phyloP scores from a whole-genome alignment of 495 filamentous ascomycete genomes.

The Monascus purpureus region DNA sequence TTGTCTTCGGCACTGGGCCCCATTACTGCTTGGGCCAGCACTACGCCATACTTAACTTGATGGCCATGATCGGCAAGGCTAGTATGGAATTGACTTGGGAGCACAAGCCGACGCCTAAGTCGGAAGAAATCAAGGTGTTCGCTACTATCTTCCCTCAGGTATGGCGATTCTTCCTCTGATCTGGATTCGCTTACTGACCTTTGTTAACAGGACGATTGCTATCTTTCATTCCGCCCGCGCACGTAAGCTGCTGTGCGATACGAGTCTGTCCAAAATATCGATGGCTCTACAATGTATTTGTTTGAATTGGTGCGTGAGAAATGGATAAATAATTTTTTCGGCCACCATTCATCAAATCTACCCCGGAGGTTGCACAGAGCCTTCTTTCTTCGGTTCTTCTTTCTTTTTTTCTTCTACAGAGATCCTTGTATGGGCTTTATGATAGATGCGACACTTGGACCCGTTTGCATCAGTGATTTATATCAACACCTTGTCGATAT shows the following conservation, averaged over 20 bases:
- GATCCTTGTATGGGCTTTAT: no score
- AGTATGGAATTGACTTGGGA: constrained; percentile 82
- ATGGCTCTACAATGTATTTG: no score
- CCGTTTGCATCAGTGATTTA: no score
- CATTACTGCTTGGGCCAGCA: constrained; percentile 95
- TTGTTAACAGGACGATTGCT: constrained; percentile 24
- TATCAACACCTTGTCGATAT: no score
- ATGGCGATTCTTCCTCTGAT: constrained; percentile 20
- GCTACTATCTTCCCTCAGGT: constrained; percentile 96
- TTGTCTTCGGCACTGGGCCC: constrained; percentile 91
- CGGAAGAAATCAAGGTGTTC: constrained; percentile 96
- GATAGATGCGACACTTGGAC: no score
- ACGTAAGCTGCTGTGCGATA: constrained; percentile 13
- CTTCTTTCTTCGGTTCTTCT: no score
- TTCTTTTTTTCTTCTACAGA: no score
- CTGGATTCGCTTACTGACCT: constrained; percentile 1
- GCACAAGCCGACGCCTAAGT: constrained; percentile 64
- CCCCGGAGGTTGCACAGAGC: no score
- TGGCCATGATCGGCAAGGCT: constrained; percentile 89
- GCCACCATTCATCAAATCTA: no score
- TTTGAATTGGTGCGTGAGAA: no score
- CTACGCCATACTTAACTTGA: constrained; percentile 83
- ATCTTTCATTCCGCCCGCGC: constrained; percentile 30
- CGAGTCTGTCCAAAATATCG: no score
- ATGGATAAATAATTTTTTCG: no score